Evolutionary conservation across 2,329 filamentous ascomycete genomes (phyloP).

Genomic region (Aspergillus sp.): DNA sequence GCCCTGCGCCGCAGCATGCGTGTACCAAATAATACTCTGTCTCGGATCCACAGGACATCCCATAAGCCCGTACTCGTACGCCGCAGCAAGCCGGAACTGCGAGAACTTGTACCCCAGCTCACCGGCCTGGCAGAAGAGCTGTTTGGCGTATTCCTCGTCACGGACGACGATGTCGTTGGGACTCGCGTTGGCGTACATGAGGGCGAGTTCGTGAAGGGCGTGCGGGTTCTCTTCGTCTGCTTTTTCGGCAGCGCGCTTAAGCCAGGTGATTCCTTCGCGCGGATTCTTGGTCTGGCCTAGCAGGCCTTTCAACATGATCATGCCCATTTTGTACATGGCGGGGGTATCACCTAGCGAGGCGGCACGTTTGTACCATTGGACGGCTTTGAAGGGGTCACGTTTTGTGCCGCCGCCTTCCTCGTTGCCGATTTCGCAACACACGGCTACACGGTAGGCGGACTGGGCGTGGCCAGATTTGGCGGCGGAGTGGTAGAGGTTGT

Average conservation of each 20-base stretch:
- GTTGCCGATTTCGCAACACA: constrained; percentile 93
- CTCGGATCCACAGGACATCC: constrained; percentile 77
- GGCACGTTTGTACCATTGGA: constrained; percentile 96
- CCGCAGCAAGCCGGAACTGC: constrained; percentile 80
- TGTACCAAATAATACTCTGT: constrained; percentile 89
- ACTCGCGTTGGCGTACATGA: constrained; percentile 52
- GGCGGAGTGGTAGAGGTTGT: constrained; percentile 84
- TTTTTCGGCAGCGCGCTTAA: constrained; percentile 84
- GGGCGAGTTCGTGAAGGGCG: constrained; percentile 77
- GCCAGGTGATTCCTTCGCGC: constrained; percentile 80
- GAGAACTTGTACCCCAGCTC: constrained; percentile 91
- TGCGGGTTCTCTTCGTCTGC: constrained; percentile 90
- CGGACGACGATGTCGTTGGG: constrained; percentile 65
- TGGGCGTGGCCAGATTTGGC: constrained; percentile 82
- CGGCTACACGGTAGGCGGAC: constrained; percentile 87
- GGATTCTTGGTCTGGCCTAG: constrained; percentile 80
- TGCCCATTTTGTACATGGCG: constrained; percentile 97
- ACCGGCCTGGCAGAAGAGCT: constrained; percentile 76
- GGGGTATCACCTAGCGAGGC: constrained; percentile 83
- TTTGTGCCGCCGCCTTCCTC: constrained; percentile 91
- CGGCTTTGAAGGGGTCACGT: constrained; percentile 84
- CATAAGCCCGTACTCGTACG: constrained; percentile 82
- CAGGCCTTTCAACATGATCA: constrained; percentile 88
- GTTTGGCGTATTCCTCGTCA: constrained; percentile 74
- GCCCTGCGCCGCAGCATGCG: constrained; percentile 78